Evolutionary conservation across 768 basidiomycete species (phyloP), one percentile per base, ranked within the genome.

Genomic region (Suillus clintonianus): DNA sequence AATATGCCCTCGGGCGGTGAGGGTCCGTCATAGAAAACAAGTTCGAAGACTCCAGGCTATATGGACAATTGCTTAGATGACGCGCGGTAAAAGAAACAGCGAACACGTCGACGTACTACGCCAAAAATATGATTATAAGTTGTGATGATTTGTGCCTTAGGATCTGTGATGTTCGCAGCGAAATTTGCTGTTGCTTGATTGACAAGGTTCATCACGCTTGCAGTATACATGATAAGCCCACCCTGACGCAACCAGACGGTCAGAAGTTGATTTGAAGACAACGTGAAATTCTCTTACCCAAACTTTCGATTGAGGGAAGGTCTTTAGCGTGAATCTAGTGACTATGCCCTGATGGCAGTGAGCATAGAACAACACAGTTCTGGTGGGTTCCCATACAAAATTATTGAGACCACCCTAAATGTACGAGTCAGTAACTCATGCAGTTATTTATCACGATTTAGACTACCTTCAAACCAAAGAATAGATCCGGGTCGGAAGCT

Each of bases 391-490:
- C 39, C 55, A 17, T 43, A 80, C 79, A 63, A 86, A 87, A 69
- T 88, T 88, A 66, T 89, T 88, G 65, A 80, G 75, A 17, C 86
- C 86, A 42, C 87, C 86, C 83, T 87, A 47, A n/a, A 30, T 5
- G 19, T 34, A 43, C 10, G 14, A 41, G 57, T 62, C 13, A 43
- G 22, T 19, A 27, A 41, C 24, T 9, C 27, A 5, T 41, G 11
- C 22, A 24, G 24, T 22, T 42, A 41, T 42, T 5, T 43, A 27
- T 24, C 48, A 27, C 13, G 1, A 30, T 13, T n/a, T 3, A 9
- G 11, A 45, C 66, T 70, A 80, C 80, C 72, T 74, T 79, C 47
- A 82, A 64, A 7, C 68, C 78, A 47, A 73, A 82, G 69, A 80
- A 80, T 5, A 82, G 68, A 47, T 82, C 80, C 1, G 74, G 65